These are phyloP conservation scores for Fonsecaea multimorphosa DNA, from an alignment of 2,329 filamentous ascomycete species.

Conservation along the genomic window DNA sequence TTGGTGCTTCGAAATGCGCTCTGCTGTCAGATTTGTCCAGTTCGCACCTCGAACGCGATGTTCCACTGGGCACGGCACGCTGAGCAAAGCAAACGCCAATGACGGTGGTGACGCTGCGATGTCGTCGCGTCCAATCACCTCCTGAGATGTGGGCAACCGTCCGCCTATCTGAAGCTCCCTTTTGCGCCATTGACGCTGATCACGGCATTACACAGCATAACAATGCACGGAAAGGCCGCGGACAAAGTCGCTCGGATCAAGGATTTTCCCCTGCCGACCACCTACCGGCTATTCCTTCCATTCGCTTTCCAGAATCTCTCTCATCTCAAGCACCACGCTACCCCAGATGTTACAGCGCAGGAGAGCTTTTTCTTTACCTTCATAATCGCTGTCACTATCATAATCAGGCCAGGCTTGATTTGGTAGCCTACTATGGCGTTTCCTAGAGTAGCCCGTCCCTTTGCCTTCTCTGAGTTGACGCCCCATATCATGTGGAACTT, in stretches of 20 bases:
- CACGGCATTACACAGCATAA: neutral
- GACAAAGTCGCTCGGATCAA: conserved; percentile 25
- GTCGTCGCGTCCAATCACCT: conserved; percentile 21
- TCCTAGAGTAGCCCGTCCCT: neutral
- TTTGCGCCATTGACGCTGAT: conserved; percentile 22
- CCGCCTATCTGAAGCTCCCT: conserved; percentile 15
- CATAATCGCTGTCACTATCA: neutral
- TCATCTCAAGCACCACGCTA: conserved; percentile 1
- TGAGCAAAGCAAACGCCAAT: conserved; percentile 17
- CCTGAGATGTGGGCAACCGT: conserved; percentile 9
- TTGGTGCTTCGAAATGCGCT: neutral
- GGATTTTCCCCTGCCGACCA: conserved; percentile 24
- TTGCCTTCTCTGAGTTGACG: neutral
- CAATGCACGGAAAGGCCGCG: neutral
- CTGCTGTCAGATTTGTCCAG: neutral
- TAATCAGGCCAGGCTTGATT: neutral
- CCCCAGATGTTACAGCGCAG: conserved; percentile 2
- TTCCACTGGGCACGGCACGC: conserved; percentile 15
- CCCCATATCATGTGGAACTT: neutral
- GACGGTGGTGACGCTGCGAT: conserved; percentile 1
- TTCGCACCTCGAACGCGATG: conserved; percentile 6
- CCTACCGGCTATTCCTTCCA: conserved; percentile 12
- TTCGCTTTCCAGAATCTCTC: conserved; percentile 4
- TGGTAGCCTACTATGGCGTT: too few species aligned
- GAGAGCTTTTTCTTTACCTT: neutral